Conservation (phyloP, 139 green algal genomes). For the Picochlorum sp. region DNA sequence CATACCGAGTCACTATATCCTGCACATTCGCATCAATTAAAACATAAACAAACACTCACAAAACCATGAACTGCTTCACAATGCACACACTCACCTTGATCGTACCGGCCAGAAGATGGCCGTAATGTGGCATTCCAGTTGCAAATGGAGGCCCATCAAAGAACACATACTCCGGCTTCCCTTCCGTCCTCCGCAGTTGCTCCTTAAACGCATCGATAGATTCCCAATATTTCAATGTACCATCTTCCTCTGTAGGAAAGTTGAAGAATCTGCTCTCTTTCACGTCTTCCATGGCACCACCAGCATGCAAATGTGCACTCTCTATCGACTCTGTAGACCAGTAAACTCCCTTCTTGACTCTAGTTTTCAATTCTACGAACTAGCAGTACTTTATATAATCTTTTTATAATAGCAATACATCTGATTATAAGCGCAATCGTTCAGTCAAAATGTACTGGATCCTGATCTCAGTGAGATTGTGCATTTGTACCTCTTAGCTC, state of each 20-base stretch:
- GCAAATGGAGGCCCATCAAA: slow-evolving; percentile 98
- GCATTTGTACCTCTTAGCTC: too few relatives aligned
- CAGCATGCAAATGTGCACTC: too few relatives aligned
- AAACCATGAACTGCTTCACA: background rate
- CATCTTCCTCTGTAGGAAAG: slow-evolving; percentile 83
- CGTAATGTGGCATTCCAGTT: slow-evolving; percentile 96
- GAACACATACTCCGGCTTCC: slow-evolving; percentile 91
- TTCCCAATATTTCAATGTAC: slow-evolving; percentile 75
- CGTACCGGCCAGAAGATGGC: slow-evolving; percentile 95
- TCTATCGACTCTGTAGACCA: too few relatives aligned
- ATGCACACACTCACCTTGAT: slow-evolving; percentile 67
- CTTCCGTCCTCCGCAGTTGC: slow-evolving; percentile 77
- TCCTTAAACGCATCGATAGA: slow-evolving; percentile 70
- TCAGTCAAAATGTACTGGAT: too few relatives aligned
- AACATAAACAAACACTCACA: background rate
- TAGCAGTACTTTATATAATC: too few relatives aligned
- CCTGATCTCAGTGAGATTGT: too few relatives aligned
- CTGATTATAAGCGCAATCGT: too few relatives aligned
- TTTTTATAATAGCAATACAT: too few relatives aligned
- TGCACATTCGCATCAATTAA: too few relatives aligned
- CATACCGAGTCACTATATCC: slow-evolving; percentile 96
- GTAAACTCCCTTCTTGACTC: too few relatives aligned
- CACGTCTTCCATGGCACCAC: slow-evolving; percentile 41
- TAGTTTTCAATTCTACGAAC: too few relatives aligned
- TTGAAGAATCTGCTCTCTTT: slow-evolving; percentile 55